phyloP scores from a whole-genome alignment of 257 asterid genomes.

The Solanum peruvianum region DNA sequence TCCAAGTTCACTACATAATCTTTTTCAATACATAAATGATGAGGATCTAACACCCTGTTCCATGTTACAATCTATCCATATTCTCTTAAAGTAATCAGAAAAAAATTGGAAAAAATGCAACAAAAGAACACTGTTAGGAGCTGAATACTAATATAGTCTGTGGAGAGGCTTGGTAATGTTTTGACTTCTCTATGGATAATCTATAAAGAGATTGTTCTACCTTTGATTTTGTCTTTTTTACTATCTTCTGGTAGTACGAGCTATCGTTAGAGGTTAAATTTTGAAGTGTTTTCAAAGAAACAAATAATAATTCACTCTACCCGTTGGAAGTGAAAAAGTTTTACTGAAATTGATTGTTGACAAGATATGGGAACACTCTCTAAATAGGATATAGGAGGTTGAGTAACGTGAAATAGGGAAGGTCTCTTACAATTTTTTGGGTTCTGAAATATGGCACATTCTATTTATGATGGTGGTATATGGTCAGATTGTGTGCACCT shows the following conservation, averaged over 20 bases:
- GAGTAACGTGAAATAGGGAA: background rate
- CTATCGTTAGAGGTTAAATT: background rate
- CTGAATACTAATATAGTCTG: background rate
- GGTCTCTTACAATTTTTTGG: background rate
- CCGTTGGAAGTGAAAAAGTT: background rate
- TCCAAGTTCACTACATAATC: background rate
- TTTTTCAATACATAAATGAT: background rate
- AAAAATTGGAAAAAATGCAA: background rate
- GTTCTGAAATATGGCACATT: background rate
- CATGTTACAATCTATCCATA: background rate
- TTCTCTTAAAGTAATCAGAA: background rate
- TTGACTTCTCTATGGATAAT: background rate
- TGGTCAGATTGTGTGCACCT: background rate
- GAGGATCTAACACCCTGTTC: background rate
- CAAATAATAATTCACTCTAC: background rate
- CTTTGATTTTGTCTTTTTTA: background rate
- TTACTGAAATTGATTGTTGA: background rate
- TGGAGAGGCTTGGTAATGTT: background rate
- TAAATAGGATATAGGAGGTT: background rate
- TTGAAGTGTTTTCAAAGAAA: background rate
- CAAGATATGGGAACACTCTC: background rate
- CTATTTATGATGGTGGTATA: background rate
- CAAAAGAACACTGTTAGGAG: background rate
- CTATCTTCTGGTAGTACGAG: background rate
- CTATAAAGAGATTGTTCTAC: background rate